Evolutionary conservation across 257 asterid genomes (phyloP).

Genomic region (Solanum virginianum): DNA sequence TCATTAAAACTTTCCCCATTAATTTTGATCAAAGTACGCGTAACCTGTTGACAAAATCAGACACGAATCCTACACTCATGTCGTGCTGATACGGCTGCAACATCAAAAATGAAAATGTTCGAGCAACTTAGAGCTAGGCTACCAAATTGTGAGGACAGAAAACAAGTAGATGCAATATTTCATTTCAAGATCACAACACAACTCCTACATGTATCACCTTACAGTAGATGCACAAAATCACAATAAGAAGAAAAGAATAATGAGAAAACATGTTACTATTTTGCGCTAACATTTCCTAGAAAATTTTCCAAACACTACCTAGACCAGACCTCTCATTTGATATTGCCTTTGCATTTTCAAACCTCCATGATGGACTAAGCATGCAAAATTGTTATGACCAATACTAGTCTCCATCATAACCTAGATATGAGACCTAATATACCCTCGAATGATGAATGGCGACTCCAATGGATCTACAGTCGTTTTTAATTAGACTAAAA

Average conservation of each 20-base stretch:
- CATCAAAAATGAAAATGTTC: too few species aligned
- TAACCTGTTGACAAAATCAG: too few species aligned
- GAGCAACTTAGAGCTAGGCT: not conserved
- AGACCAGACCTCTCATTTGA: not conserved
- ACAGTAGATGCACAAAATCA: not conserved
- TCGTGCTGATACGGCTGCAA: too few species aligned
- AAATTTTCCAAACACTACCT: not conserved
- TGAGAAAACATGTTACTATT: not conserved
- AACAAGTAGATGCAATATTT: not conserved
- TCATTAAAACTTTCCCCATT: too few species aligned
- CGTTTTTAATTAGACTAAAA: too few species aligned
- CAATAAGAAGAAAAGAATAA: not conserved
- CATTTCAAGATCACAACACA: not conserved
- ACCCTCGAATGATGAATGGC: not conserved
- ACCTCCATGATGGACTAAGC: not conserved
- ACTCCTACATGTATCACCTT: not conserved
- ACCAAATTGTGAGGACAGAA: not conserved
- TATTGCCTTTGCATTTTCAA: not conserved
- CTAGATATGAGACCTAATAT: not conserved
- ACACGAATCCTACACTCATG: too few species aligned
- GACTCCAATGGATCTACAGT: too few species aligned
- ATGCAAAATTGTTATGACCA: not conserved
- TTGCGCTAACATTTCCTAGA: not conserved
- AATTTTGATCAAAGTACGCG: too few species aligned
- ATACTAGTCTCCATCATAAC: not conserved